phyloP scores from a whole-genome alignment of 169 alveolate species.

The Babesia gibsoni region DNA sequence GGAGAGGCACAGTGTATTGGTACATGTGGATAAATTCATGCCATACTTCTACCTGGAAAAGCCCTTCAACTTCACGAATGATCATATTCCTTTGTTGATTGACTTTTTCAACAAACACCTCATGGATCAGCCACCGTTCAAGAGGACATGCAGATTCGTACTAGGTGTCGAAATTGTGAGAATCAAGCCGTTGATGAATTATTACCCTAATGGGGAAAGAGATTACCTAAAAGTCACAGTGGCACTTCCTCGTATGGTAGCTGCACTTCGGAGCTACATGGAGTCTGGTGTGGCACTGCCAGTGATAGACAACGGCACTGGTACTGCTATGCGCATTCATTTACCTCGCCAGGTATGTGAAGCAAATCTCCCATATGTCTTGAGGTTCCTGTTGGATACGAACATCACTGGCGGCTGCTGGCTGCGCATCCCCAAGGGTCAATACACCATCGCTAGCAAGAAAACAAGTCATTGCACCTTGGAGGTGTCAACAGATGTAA shows the following conservation, averaged over 20 bases:
- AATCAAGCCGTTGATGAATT: slow-evolving; percentile 75
- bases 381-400: slow-evolving; percentile 94
- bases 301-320: slow-evolving; percentile 7
- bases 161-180: slow-evolving; percentile 62
- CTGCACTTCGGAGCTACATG: slow-evolving; percentile 75
- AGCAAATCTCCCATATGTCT: slow-evolving; percentile 94
- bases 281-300: slow-evolving; percentile 74
- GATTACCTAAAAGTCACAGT: slow-evolving; percentile 80
- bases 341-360: slow-evolving; percentile 82
- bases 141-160: slow-evolving; percentile 66
- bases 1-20: slow-evolving; percentile 64
- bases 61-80: slow-evolving; percentile 59
- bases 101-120: slow-evolving; percentile 51
- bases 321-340: slow-evolving; percentile 32
- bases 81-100: slow-evolving; percentile 56
- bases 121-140: slow-evolving; percentile 64
- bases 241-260: slow-evolving; percentile 80
- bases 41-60: slow-evolving; percentile 74
- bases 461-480: slow-evolving; percentile 60
- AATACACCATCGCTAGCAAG: slow-evolving; percentile 12
- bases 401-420: slow-evolving; percentile 95
- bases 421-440: slow-evolving; percentile 74
- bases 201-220: slow-evolving; percentile 59
- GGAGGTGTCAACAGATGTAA: slow-evolving; percentile 68
- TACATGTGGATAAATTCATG: slow-evolving; percentile 62